phyloP scores from a whole-genome alignment of 257 asterid species.

The Gynochthodes officinalis region DNA sequence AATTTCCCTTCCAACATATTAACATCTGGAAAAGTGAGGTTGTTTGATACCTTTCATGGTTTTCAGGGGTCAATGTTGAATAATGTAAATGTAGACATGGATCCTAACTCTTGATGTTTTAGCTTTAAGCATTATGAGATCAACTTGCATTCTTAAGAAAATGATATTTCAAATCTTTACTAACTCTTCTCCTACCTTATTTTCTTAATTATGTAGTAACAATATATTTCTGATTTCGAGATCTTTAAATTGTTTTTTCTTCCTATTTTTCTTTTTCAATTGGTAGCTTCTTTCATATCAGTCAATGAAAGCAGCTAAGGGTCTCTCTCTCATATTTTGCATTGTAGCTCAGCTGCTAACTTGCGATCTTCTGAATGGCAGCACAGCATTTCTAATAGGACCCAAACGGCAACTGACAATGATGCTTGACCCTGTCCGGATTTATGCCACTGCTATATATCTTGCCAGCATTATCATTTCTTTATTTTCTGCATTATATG shows the following conservation, averaged over 20 bases:
- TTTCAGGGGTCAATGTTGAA: no score
- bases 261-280: background rate
- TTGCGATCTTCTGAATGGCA: conserved; percentile 51
- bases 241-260: no score
- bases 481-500: conserved; percentile 88
- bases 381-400: conserved; percentile 99
- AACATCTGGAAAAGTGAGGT: no score
- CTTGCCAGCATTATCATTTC: conserved; percentile 89
- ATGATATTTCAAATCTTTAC: background rate
- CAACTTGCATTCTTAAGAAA: background rate
- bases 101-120: no score
- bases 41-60: no score
- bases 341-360: conserved; percentile 28
- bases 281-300: background rate
- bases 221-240: no score
- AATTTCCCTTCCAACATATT: background rate
- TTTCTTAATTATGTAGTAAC: background rate
- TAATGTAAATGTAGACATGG: no score
- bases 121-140: background rate
- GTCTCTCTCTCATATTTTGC: background rate
- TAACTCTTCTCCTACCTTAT: conserved; percentile 2
- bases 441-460: conserved; percentile 95
- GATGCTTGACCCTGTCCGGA: conserved; percentile 97
- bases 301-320: no score
- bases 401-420: conserved; percentile 90